Evolutionary conservation across 805 yeast species (phyloP), one percentile per base, ranked within the genome.

Genomic region (Candida corydali): DNA sequence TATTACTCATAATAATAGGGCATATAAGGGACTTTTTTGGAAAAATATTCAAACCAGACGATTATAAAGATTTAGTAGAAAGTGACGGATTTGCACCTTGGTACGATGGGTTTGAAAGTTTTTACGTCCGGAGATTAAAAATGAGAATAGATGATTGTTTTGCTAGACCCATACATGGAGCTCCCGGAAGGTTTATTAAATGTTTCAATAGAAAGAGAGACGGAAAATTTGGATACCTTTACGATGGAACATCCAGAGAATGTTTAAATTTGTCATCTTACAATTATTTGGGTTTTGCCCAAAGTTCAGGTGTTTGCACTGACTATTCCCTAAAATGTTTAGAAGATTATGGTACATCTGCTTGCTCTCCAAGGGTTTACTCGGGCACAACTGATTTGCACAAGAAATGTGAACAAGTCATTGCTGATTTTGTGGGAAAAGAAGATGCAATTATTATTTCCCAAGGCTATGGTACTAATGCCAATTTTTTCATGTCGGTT

Each of bases 381-480:
- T 71, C 78, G 37, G 99, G 98, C 35, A 74, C 82, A 15, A n/a
- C n/a, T n/a, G 85, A 80, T 47, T 65, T 87, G 48, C 96, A 85
- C 54, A 48, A 61, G 25, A 73, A 76, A 43, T 82, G 96, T 39
- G 98, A 93, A 63, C 61, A 57, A 41, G 72, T 81, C 25, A 70
- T 88, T 41, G 95, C 99, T 18, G 70, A 78, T 17, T 93, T 91
- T 57, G 78, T 91, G 17, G 97, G 96, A 17, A 86, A 87, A 56
- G 96, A 89, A 43, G 95, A 85, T 46, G 76, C 96, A 3, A 66
- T 88, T 54, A 63, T 93, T 18, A 84, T 87, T 47, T 82, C 94
- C 28, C 93, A 87, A 85, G 99, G 99, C 39, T 93, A 87, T 57
- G 93, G 95, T 49, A 93, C 98, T 4, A 93, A 93, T 57, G 95